Evolutionary conservation across 176 grass and related monocot species (phyloP), one percentile per base, ranked within the genome.

Genomic region (Lolium multiflorum): DNA sequence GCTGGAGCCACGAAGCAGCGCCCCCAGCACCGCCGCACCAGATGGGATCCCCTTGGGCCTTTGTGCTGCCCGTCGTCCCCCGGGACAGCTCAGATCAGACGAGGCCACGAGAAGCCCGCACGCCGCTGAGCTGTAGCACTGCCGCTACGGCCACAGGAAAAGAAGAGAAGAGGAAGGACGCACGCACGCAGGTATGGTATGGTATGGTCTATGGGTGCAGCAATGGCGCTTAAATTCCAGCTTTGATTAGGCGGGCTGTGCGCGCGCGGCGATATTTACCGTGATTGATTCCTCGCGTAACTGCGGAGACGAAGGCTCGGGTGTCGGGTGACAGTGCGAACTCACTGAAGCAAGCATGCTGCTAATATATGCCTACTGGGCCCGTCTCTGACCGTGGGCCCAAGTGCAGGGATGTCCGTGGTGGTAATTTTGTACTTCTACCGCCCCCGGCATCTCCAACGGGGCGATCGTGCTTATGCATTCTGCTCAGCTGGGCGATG

Each of bases 211-310:
- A 41, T 35, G 31, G 31, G 71, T 51, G 71, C 71, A 50, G n/a
- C 71, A 74, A 74, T 74, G 44, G 72, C 72, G 17, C 73, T 52
- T 76, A 76, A 76, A 76, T 76, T 31, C 9, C 13, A 48, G 73
- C 14, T 11, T 76, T 76, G 73, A 76, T 76, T 52, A 74, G 71
- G 71, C 71, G 2, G 22, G 13, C 21, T 21, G 71, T 21, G 71
- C 60, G 71, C 11, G 41, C n/a, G 55, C 1, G 17, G 7, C 3
- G 20, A 65, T 51, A 76, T 18, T 76, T 76, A 54, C 73, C 73
- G 25, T 8, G 48, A 54, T 52, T 52, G 24, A 76, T 31, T 76
- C 73, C 48, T 76, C 24, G 22, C 48, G 72, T 75, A 75, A 68
- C 31, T 63, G 4, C 10, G 9, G 21, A 10, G 11, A 65, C 62